phyloP scores from a whole-genome alignment of 75 land plant genomes.

The Adiantum capillusveneris region DNA sequence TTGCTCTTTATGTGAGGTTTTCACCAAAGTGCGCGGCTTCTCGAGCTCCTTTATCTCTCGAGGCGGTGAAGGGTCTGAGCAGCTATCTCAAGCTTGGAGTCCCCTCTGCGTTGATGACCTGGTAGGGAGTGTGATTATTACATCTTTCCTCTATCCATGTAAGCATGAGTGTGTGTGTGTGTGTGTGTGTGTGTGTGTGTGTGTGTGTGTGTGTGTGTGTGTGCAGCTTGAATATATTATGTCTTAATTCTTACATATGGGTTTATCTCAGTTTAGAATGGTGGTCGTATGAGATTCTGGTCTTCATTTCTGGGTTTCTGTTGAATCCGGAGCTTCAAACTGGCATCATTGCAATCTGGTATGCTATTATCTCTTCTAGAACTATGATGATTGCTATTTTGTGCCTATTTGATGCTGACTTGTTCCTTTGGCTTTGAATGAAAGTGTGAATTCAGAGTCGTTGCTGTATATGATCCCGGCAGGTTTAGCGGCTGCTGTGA shows the following conservation, averaged over 20 bases:
- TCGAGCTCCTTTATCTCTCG: conserved; percentile 47
- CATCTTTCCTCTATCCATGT: no score
- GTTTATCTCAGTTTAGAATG: conserved; percentile 67
- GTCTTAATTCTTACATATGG: no score
- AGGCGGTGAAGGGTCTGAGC: conserved; percentile 45
- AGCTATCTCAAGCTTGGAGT: conserved; percentile 56
- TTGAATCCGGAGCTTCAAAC: conserved; percentile 69
- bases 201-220: no score
- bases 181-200: no score
- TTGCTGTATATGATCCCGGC: conserved; percentile 34
- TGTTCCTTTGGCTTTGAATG: no score
- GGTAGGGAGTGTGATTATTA: no score
- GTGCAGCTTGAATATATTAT: no score
- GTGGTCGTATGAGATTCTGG: conserved; percentile 68
- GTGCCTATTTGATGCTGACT: no score
- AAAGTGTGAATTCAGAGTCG: background rate
- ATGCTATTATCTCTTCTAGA: no score
- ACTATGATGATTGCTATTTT: no score
- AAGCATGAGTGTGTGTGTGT: no score
- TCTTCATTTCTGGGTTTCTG: conserved; percentile 53
- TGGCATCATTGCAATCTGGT: conserved; percentile 68
- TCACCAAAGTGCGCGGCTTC: conserved; percentile 29
- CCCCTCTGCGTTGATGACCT: conserved; percentile 65
- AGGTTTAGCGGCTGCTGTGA: conserved; percentile 48
- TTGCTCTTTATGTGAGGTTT: conserved; percentile 6